Percentiles rank a stretch among this genome's conserved stretches.
phyloP scores from a whole-genome alignment of 192 early-diverging fungal species.

The Funneliformis geosporum region DNA sequence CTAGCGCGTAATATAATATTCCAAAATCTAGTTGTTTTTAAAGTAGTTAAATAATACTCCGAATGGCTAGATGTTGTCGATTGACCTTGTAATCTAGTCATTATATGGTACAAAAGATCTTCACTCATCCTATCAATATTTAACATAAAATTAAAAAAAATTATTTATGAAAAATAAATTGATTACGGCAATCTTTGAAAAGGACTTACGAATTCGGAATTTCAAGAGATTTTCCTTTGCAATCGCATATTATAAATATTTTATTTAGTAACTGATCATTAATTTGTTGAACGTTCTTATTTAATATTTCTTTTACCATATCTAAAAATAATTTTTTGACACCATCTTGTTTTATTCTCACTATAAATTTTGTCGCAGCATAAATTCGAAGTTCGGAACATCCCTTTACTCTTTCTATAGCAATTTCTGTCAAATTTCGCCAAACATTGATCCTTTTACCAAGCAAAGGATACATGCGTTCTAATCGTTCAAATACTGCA shows the following conservation, averaged over 20 bases:
- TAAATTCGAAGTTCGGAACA: background rate
- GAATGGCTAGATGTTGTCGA: background rate
- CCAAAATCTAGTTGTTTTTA: background rate
- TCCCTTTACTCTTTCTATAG: background rate
- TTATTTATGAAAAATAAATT: background rate
- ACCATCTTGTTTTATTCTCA: background rate
- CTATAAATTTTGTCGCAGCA: background rate
- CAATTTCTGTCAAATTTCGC: background rate
- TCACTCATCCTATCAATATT: background rate
- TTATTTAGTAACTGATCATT: background rate
- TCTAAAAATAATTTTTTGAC: background rate
- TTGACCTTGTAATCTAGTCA: background rate
- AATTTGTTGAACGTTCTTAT: background rate
- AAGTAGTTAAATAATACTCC: background rate
- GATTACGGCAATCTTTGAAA: too few species aligned
- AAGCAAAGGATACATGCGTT: background rate
- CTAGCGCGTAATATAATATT: background rate
- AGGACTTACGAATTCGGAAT: background rate
- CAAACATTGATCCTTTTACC: background rate
- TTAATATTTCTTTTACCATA: background rate
- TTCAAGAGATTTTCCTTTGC: background rate
- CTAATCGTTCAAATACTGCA: background rate
- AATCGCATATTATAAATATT: background rate
- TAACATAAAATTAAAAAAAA: too few species aligned
- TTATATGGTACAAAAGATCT: background rate